phyloP scores from a whole-genome alignment of 306 rosid species.

The Luffa acutangula region DNA sequence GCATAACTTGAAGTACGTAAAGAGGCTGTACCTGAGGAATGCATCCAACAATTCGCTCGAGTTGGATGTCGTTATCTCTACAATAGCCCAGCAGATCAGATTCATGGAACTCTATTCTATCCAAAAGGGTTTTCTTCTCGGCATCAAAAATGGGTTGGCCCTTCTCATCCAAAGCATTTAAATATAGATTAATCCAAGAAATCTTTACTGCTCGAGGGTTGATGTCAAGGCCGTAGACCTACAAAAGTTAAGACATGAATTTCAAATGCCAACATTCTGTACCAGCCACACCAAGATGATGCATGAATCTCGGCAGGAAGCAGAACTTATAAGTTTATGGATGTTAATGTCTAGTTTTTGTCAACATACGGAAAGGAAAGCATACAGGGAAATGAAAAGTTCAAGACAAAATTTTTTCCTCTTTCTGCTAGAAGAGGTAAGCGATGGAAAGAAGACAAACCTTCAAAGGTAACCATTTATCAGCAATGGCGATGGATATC shows the following conservation, averaged over 20 bases:
- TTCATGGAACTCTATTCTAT: slow-evolving; percentile 89
- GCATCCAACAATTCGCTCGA: slow-evolving; percentile 95
- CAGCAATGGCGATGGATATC: slow-evolving; percentile 96
- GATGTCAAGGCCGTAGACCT: slow-evolving; percentile 95
- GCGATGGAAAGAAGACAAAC: slow-evolving; percentile 15
- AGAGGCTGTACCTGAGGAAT: slow-evolving; percentile 78
- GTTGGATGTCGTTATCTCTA: slow-evolving; percentile 61
- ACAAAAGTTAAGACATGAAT: slow-evolving; percentile 11
- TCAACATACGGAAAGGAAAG: background rate
- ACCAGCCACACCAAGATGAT: background rate
- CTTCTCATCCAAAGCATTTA: slow-evolving; percentile 74
- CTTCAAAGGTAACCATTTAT: slow-evolving; percentile 87
- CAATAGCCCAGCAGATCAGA: slow-evolving; percentile 85
- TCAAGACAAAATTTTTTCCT: background rate
- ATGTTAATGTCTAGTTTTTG: background rate
- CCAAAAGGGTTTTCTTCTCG: slow-evolving; percentile 77
- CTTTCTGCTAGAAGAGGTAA: background rate
- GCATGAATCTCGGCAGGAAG: background rate
- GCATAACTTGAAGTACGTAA: background rate
- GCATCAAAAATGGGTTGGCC: slow-evolving; percentile 67
- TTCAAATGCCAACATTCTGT: background rate
- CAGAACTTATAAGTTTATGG: background rate
- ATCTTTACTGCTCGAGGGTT: slow-evolving; percentile 86
- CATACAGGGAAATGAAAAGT: background rate
- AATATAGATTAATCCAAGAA: slow-evolving; percentile 83